phyloP scores from a whole-genome alignment of 768 basidiomycete genomes.

The Collybia sordida region DNA sequence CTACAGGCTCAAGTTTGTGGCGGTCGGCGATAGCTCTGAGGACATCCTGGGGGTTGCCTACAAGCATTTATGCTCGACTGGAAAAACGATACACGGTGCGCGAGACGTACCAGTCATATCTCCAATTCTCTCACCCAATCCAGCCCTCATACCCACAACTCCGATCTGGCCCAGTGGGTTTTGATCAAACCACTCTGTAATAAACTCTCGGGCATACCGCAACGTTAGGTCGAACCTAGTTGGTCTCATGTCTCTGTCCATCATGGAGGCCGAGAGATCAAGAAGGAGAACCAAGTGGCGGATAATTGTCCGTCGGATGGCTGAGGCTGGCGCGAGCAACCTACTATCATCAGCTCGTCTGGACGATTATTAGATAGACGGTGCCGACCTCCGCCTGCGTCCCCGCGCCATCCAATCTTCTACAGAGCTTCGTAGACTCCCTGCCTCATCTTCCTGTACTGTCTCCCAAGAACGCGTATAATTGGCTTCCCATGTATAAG shows the following conservation, averaged over 20 bases:
- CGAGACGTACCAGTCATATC: slow-evolving; percentile 82
- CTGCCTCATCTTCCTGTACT: slow-evolving; percentile 93
- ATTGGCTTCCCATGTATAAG: slow-evolving; percentile 95
- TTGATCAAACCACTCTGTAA: slow-evolving; percentile 98
- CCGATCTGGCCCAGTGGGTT: slow-evolving; percentile 98
- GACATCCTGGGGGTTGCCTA: slow-evolving; percentile 97
- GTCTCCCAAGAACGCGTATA: slow-evolving; percentile 96
- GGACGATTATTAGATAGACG: slow-evolving; percentile 1
- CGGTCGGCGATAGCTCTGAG: slow-evolving; percentile 81
- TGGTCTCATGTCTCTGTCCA: slow-evolving; percentile 94
- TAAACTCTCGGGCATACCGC: slow-evolving; percentile 88
- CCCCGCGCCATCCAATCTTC: slow-evolving; percentile 87
- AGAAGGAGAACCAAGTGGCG: slow-evolving; percentile 92
- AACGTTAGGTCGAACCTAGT: slow-evolving; percentile 90
- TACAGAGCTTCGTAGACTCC: slow-evolving; percentile 87
- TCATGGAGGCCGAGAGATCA: slow-evolving; percentile 90
- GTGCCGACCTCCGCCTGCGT: slow-evolving; percentile 72
- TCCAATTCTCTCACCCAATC: slow-evolving; percentile 85
- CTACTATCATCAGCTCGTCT: slow-evolving; percentile 31
- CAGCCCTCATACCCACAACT: slow-evolving; percentile 88
- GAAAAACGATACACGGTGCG: background rate
- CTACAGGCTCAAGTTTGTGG: slow-evolving; percentile 83
- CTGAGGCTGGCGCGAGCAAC: slow-evolving; percentile 76
- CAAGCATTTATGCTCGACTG: slow-evolving; percentile 5
- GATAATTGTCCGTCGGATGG: slow-evolving; percentile 93